Evolutionary conservation across 1,284 basidiomycete genomes (phyloP).

Genomic region (Cryptococcus floricola): DNA sequence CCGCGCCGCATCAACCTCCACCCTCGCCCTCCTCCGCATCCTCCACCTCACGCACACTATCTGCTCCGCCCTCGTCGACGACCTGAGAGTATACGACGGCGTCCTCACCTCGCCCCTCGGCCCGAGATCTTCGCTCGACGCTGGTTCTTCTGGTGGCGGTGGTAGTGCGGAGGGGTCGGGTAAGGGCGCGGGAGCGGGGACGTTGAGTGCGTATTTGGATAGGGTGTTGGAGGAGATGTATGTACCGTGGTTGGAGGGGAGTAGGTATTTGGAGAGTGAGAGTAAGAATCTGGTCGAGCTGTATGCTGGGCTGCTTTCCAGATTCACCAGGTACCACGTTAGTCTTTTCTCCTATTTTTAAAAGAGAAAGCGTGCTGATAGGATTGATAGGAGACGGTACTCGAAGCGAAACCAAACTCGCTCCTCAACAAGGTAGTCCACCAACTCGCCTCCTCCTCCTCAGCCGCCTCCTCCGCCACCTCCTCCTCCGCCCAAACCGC

Average conservation of each 20-base stretch:
- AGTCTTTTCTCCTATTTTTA: constrained; percentile 35
- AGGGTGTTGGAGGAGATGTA: constrained; percentile 95
- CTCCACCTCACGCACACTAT: constrained; percentile 82
- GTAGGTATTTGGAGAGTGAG: constrained; percentile 88
- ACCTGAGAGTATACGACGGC: constrained; percentile 87
- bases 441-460: constrained; percentile 72
- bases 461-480: constrained; percentile 53
- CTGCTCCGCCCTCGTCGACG: constrained; percentile 76
- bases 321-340: constrained; percentile 88
- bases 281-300: constrained; percentile 79
- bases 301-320: constrained; percentile 68
- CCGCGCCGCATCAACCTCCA: constrained; percentile 68
- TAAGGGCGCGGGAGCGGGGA: constrained; percentile 17
- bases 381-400: constrained; percentile 60
- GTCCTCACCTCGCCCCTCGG: constrained; percentile 52
- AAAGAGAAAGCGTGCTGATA: not conserved
- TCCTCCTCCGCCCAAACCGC: constrained; percentile 60
- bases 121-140: no score
- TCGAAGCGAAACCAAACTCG: constrained; percentile 77
- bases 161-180: not conserved
- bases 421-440: constrained; percentile 89
- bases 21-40: constrained; percentile 85
- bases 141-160: not conserved
- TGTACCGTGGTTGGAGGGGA: constrained; percentile 86
- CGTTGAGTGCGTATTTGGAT: constrained; percentile 80